Evolutionary conservation across 1,284 basidiomycete genomes (phyloP).

Genomic region (Farysia itapuensis): DNA sequence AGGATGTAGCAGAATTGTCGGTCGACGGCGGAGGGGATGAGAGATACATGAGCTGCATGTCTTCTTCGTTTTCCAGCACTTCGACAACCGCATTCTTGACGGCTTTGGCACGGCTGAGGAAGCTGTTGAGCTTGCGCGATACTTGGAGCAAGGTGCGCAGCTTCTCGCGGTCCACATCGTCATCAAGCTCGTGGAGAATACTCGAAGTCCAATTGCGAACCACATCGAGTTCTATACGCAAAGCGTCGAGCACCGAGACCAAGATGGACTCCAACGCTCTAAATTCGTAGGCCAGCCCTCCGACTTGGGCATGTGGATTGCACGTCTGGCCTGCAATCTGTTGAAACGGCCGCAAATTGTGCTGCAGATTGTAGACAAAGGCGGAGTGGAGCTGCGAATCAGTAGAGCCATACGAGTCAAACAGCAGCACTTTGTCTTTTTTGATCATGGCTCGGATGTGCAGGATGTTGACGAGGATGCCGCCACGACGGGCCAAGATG

Average conservation of each 20-base stretch:
- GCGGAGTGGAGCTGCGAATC: conserved; percentile 44
- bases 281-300: conserved; percentile 50
- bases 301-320: not conserved
- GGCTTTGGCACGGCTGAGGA: conserved; percentile 37
- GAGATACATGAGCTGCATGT: conserved; percentile 78
- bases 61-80: conserved; percentile 65
- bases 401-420: conserved; percentile 66
- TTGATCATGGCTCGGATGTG: conserved; percentile 94
- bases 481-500: conserved; percentile 83
- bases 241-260: conserved; percentile 46
- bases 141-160: conserved; percentile 46
- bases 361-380: conserved; percentile 54
- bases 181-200: conserved; percentile 44
- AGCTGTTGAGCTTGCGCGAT: conserved; percentile 43
- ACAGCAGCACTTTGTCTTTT: conserved; percentile 85
- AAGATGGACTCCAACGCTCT: conserved; percentile 53
- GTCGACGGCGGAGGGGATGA: conserved; percentile 1
- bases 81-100: conserved; percentile 45
- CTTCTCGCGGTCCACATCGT: conserved; percentile 54
- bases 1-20: not conserved
- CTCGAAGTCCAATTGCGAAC: conserved; percentile 35
- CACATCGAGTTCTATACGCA: conserved; percentile 46
- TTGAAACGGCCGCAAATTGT: conserved; percentile 32
- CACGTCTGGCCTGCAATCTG: not conserved
- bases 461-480: conserved; percentile 80